Evolutionary conservation across 2,329 filamentous ascomycete species (phyloP), one percentile per base, ranked within the genome.

Genomic region (Xylaria arbuscula): DNA sequence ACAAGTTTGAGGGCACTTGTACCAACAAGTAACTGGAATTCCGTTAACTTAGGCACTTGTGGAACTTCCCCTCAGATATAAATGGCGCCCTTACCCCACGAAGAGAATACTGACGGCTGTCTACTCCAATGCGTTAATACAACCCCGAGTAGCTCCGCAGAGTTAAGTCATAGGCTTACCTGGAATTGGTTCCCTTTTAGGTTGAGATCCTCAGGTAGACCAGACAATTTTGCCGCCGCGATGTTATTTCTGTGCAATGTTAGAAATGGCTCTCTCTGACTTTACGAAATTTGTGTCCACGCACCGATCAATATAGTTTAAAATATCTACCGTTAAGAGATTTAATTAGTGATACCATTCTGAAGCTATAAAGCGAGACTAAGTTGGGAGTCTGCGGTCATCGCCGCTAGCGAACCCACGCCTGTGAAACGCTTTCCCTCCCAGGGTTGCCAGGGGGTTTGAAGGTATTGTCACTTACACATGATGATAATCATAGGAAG

Each of bases 401-500:
- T 45, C 32, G 42, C 11, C 38, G 5, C 9, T 28, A 5, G 28
- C n/a, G 13, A 1, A 15, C 13, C 15, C 32, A 34, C 15, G 28
- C 36, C 38, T 38, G 9, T n/a, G 22, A n/a, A 38, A 13, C 15
- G 38, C 17, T 22, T 1, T 56, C 11, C 36, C 17, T 42, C n/a
- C n/a, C 15, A 40, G 8, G 28, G 13, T 7, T 42, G 17, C 48
- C 17, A 45, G 54, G 51, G 15, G 15, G 1, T n/a, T 7, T n/a
- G 42, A 48, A 48, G 15, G 67, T 34, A 40, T n/a, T 22, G 38
- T 36, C 63, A 70, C 71, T 72, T 28, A 77, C 75, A 92, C 84
- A 92, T 91, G 55, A 92, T 73, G 61, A 92, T 87, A 50, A 92
- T 82, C 80, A 89, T 89, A 0, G 90, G 90, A 73, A 93, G 81